phyloP scores from a whole-genome alignment of 73 alveolate genomes.

The Blepharisma stoltei region DNA sequence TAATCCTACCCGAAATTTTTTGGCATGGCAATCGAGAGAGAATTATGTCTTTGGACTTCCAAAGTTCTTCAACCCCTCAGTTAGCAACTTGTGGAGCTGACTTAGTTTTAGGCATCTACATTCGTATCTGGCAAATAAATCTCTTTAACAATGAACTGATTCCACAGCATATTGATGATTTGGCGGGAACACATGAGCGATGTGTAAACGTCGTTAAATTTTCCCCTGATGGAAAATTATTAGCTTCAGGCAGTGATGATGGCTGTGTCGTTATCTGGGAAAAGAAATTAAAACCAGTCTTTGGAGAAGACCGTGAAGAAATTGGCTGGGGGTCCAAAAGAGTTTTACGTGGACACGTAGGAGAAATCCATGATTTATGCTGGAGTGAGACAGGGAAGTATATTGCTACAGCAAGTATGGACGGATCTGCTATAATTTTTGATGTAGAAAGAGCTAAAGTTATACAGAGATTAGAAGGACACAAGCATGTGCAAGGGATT shows the following conservation, averaged over 20 bases:
- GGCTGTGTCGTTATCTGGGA: slow-evolving; percentile 24
- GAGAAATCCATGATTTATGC: slow-evolving; percentile 1
- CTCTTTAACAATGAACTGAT: background rate
- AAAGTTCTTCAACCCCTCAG: background rate
- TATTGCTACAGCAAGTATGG: slow-evolving; percentile 18
- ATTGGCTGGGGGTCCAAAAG: slow-evolving; percentile 24
- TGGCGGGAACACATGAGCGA: slow-evolving; percentile 31
- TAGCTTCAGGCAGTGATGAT: slow-evolving; percentile 25
- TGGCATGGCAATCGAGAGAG: slow-evolving; percentile 31
- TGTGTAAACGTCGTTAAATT: slow-evolving; percentile 15
- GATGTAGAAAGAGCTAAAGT: slow-evolving; percentile 12
- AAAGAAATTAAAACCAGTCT: slow-evolving; percentile 26
- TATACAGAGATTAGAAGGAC: slow-evolving; percentile 21
- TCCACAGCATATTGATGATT: slow-evolving; percentile 10
- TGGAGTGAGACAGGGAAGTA: background rate
- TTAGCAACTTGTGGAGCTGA: slow-evolving; percentile 1
- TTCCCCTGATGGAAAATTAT: background rate
- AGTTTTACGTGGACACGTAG: background rate
- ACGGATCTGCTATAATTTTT: slow-evolving; percentile 15
- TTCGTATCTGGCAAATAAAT: slow-evolving; percentile 16
- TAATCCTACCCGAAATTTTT: background rate
- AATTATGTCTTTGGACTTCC: slow-evolving; percentile 17
- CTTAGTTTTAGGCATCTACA: background rate
- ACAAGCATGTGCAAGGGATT: slow-evolving; percentile 20
- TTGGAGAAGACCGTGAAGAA: slow-evolving; percentile 23